Percentiles rank a stretch among this genome's conserved stretches.
Evolutionary conservation across 1,284 basidiomycete genomes (phyloP).

Genomic region (Malassezia caprae): DNA sequence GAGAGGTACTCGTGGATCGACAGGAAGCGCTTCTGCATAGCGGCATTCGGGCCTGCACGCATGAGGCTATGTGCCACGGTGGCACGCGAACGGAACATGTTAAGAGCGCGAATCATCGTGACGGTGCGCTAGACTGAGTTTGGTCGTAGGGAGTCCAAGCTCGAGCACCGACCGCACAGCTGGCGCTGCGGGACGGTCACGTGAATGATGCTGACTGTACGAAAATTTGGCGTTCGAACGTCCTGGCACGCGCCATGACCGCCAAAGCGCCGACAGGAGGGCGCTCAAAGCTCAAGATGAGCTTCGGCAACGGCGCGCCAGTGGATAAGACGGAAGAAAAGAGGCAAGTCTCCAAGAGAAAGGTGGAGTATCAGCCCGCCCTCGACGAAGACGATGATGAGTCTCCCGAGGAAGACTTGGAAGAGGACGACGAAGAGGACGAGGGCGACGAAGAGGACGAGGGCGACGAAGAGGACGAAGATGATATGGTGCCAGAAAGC

Average conservation of each 20-base stretch:
- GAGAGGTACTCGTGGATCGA: slow-evolving; percentile 99
- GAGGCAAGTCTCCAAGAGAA: neutral
- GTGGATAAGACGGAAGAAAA: neutral
- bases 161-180: neutral
- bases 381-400: slow-evolving; percentile 9
- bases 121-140: neutral
- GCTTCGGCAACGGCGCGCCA: slow-evolving; percentile 13
- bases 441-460: slow-evolving; percentile 15
- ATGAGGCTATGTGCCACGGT: slow-evolving; percentile 28
- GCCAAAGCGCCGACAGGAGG: neutral
- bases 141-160: slow-evolving; percentile 1
- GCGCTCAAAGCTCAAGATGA: slow-evolving; percentile 26
- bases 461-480: slow-evolving; percentile 17
- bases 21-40: slow-evolving; percentile 71
- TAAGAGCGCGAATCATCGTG: slow-evolving; percentile 22
- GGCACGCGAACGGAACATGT: slow-evolving; percentile 32
- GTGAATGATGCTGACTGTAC: slow-evolving; percentile 9
- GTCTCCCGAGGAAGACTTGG: slow-evolving; percentile 3
- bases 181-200: slow-evolving; percentile 8
- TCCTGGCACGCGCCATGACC: slow-evolving; percentile 3
- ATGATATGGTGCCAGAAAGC: slow-evolving; percentile 7
- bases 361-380: neutral
- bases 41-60: slow-evolving; percentile 21
- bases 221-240: neutral
- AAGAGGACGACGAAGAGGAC: slow-evolving; percentile 15